Percentiles rank a stretch among this genome's conserved stretches.
phyloP scores from a whole-genome alignment of 352 stramenopile species.

The Elongisporangium undulatum region DNA sequence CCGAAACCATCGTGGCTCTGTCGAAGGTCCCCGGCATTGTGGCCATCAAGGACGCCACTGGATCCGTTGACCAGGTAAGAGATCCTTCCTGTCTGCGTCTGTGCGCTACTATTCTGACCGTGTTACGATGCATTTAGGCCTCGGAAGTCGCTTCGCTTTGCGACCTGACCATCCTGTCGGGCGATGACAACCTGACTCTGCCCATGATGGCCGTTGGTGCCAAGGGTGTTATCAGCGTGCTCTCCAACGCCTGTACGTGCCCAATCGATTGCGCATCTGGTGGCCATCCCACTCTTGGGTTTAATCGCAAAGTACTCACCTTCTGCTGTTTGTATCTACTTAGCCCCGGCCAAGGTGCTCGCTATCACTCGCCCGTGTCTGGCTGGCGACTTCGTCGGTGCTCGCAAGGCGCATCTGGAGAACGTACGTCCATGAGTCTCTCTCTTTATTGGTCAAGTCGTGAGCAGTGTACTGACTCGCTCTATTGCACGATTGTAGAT shows the following conservation, averaged over 20 bases:
- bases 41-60: conserved; percentile 97
- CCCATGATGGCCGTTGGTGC: conserved; percentile 88
- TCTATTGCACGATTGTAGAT: conserved; percentile 34
- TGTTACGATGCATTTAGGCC: conserved; percentile 17
- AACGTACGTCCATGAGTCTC: conserved; percentile 43
- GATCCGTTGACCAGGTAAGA: conserved; percentile 80
- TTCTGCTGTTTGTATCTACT: conserved; percentile 8
- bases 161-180: conserved; percentile 90
- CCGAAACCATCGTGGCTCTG: conserved; percentile 92
- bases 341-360: conserved; percentile 82
- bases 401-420: conserved; percentile 79
- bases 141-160: conserved; percentile 86
- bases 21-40: conserved; percentile 95
- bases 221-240: conserved; percentile 88
- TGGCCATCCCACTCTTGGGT: not conserved
- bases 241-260: conserved; percentile 84
- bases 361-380: conserved; percentile 74
- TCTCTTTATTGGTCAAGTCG: not conserved
- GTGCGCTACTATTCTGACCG: not conserved
- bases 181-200: conserved; percentile 89
- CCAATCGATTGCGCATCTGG: not conserved
- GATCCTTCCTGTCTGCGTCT: not conserved
- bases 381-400: conserved; percentile 74
- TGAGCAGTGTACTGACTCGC: conserved; percentile 1
- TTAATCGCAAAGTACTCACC: conserved; percentile 3